A percentile compares a stretch with the other conserved stretches of the same genome.
Conservation (phyloP, 2,329 filamentous ascomycete species). For the Fusarium illudens region DNA sequence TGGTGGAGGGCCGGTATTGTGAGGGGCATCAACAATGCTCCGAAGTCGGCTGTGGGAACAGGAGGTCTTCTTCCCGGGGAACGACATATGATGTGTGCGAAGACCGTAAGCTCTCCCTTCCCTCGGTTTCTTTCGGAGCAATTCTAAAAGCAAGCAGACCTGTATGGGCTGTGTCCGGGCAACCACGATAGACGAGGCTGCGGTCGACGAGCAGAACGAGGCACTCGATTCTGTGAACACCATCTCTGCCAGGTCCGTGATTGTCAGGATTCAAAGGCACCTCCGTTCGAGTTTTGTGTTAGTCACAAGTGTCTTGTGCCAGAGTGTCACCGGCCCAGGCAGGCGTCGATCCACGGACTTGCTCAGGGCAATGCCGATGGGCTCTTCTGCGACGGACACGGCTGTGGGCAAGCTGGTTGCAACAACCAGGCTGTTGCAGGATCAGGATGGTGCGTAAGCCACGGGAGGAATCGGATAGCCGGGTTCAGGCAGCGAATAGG, state of each 20-base stretch:
- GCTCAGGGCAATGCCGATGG: background rate
- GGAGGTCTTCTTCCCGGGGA: slow-evolving; percentile 19
- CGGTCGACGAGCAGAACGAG: slow-evolving; percentile 12
- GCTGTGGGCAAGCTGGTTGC: slow-evolving; percentile 34
- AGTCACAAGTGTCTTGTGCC: slow-evolving; percentile 28
- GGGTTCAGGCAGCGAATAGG: slow-evolving; percentile 2
- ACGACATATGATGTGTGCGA: slow-evolving; percentile 28
- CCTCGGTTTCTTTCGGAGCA: no score
- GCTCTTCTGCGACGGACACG: slow-evolving; percentile 34
- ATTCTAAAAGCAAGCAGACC: slow-evolving; percentile 11
- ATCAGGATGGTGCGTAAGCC: slow-evolving; percentile 26
- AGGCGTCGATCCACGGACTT: background rate
- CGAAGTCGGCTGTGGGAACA: slow-evolving; percentile 8
- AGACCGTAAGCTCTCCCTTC: slow-evolving; percentile 34
- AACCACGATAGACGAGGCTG: slow-evolving; percentile 18
- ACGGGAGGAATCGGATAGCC: slow-evolving; percentile 5
- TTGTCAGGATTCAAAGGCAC: slow-evolving; percentile 26
- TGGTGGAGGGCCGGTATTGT: slow-evolving; percentile 33
- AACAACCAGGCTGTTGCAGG: slow-evolving; percentile 10
- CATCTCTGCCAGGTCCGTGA: slow-evolving; percentile 38
- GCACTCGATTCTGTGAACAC: slow-evolving; percentile 23
- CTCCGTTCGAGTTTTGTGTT: slow-evolving; percentile 29
- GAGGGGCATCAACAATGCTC: slow-evolving; percentile 29
- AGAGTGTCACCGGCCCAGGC: slow-evolving; percentile 26
- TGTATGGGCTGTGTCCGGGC: slow-evolving; percentile 14